A percentile compares a stretch with the other conserved stretches of the same genome.
These are phyloP conservation scores for Geotrichum aggregatum DNA, from an alignment of 1,139 yeast genomes.

Conservation along the genomic window DNA sequence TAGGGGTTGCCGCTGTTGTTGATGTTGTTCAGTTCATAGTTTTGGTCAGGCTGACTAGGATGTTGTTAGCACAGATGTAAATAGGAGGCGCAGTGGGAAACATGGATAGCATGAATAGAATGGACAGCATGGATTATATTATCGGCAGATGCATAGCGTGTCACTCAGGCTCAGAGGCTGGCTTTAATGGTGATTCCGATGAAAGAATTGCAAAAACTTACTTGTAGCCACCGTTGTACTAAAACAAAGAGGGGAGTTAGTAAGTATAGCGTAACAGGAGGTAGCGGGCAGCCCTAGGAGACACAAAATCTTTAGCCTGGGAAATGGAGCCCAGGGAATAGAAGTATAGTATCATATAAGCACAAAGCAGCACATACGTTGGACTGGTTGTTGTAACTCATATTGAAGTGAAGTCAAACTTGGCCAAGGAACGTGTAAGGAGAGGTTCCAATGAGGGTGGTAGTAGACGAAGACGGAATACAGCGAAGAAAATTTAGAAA, in stretches of 20 bases:
- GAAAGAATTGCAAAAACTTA: background rate
- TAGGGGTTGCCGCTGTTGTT: slow-evolving; percentile 8
- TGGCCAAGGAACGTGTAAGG: background rate
- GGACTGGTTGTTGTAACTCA: slow-evolving; percentile 12
- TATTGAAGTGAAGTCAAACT: background rate
- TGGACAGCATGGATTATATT: no score
- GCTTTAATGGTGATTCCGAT: no score
- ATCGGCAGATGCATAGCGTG: no score
- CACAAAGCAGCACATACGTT: background rate
- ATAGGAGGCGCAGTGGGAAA: slow-evolving; percentile 6
- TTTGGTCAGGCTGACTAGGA: slow-evolving; percentile 12
- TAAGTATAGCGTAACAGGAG: background rate
- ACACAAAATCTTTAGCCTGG: no score
- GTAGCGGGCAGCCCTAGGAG: background rate
- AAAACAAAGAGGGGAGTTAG: background rate
- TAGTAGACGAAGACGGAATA: background rate
- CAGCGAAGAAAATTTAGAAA: background rate
- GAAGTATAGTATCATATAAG: background rate
- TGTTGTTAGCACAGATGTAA: background rate
- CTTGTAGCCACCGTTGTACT: slow-evolving; percentile 3
- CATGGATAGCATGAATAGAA: no score
- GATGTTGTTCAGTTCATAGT: slow-evolving; percentile 16
- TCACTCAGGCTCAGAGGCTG: no score
- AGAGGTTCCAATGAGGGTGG: background rate
- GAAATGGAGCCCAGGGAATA: background rate